Evolutionary conservation across 2,329 filamentous ascomycete genomes (phyloP).

Genomic region (Neofusicoccum laricinum): DNA sequence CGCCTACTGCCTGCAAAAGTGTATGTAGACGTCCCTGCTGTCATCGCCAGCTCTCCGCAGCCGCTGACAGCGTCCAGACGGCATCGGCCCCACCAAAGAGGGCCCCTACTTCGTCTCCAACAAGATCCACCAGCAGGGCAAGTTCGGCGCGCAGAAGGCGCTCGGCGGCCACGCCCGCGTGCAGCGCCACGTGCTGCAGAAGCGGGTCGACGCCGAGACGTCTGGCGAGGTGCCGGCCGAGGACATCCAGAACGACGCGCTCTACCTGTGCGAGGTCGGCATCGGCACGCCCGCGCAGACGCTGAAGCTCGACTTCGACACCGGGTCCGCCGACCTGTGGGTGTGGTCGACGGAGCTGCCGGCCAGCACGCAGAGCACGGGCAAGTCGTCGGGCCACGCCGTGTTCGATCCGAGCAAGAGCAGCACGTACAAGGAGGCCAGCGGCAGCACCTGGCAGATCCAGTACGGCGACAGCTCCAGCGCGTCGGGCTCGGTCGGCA

Average conservation of each 20-base stretch:
- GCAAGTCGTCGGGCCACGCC: conserved; percentile 39
- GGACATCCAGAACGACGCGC: conserved; percentile 65
- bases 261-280: conserved; percentile 62
- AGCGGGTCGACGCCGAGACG: conserved; percentile 33
- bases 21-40: conserved; percentile 17
- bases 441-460: conserved; percentile 60
- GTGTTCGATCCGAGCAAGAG: conserved; percentile 63
- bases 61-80: conserved; percentile 31
- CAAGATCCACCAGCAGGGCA: conserved; percentile 48
- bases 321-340: conserved; percentile 57
- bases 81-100: conserved; percentile 60
- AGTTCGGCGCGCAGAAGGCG: conserved; percentile 44
- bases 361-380: conserved; percentile 28
- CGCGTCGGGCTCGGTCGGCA: conserved; percentile 63
- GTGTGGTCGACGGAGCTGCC: conserved; percentile 55
- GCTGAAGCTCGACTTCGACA: conserved; percentile 64
- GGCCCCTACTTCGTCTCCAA: conserved; percentile 59
- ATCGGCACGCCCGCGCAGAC: conserved; percentile 66
- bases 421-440: conserved; percentile 53
- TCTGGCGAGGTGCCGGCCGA: conserved; percentile 56
- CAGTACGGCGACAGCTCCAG: conserved; percentile 66
- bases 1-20: conserved; percentile 60
- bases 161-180: conserved; percentile 50
- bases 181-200: conserved; percentile 48
- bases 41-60: neutral